Evolutionary conservation across 768 basidiomycete genomes (phyloP), one percentile per base, ranked within the genome.

Genomic region (Trametes gibbosa): DNA sequence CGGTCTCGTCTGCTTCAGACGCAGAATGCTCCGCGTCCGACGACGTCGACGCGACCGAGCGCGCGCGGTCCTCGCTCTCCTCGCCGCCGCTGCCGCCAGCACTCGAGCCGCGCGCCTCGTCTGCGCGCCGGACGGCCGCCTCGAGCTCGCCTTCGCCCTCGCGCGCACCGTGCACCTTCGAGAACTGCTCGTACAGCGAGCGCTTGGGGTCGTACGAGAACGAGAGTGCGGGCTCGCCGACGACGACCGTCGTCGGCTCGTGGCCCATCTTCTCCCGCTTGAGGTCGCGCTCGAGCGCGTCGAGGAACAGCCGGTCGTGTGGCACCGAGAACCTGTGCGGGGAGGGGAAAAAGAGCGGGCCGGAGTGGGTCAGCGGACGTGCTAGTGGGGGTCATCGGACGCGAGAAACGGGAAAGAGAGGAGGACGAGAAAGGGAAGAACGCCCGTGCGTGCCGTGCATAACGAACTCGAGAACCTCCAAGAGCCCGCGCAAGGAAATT

Each of bases 221-320:
- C 17, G 90, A 92, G 19, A 85, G 73, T 1, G 93, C 94, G 12
- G 95, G 95, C 73, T 96, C 95, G 54, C 92, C 85, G 8, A 76
- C 70, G 27, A 86, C 76, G 45, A 72, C 80, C 2, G 95, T 96
- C 2, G 95, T 96, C 0, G 94, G 82, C 69, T 94, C 92, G 41
- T 83, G 79, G 0, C 91, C 90, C 79, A 90, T 88, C 75, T 95
- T 96, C 74, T 97, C 95, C 32, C 95, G 84, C 77, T 96, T 97
- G 56, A 97, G 84, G 72, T 98, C 95, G 48, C 95, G 89, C 72
- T 98, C 95, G 48, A 98, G 84, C 19, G 95, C 95, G 69, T 98
- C 95, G 52, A 98, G 85, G 80, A 97, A 98, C 55, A 98, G 87
- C 34, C 95, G 88, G 72, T 98, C 95, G 61, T 98, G 95, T 2